phyloP scores from a whole-genome alignment of 306 rosid species.

The Trifolium pratense region DNA sequence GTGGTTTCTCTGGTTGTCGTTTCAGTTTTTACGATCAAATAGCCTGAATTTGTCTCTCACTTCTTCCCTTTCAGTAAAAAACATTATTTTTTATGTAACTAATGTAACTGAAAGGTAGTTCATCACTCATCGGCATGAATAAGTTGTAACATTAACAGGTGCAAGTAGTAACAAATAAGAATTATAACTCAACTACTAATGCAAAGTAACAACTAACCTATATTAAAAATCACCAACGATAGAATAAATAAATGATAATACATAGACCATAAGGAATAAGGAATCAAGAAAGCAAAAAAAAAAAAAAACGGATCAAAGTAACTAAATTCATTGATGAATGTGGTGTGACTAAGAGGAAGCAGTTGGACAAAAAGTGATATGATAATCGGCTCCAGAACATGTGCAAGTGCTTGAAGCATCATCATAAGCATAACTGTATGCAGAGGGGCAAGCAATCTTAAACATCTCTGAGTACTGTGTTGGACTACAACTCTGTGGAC shows the following conservation, averaged over 20 bases:
- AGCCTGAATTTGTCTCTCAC: background rate
- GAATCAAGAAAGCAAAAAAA: background rate
- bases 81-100: too few species aligned
- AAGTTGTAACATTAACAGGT: background rate
- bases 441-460: slow-evolving; percentile 80
- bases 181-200: background rate
- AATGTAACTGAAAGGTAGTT: too few species aligned
- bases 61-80: too few species aligned
- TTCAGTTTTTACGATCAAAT: too few species aligned
- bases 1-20: too few species aligned
- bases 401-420: slow-evolving; percentile 92
- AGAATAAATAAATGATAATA: background rate
- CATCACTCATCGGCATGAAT: too few species aligned
- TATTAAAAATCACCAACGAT: slow-evolving; percentile 8
- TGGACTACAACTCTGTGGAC: slow-evolving; percentile 76
- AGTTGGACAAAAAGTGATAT: slow-evolving; percentile 71
- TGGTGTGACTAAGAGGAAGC: slow-evolving; percentile 17
- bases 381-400: slow-evolving; percentile 70
- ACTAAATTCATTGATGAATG: background rate
- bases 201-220: background rate
- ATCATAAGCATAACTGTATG: slow-evolving; percentile 90
- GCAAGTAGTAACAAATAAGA: background rate
- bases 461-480: slow-evolving; percentile 77
- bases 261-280: background rate
- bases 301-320: background rate